Base-by-base conservation (phyloP, 176 grass and related monocot species). In the Chloris gayana region DNA sequence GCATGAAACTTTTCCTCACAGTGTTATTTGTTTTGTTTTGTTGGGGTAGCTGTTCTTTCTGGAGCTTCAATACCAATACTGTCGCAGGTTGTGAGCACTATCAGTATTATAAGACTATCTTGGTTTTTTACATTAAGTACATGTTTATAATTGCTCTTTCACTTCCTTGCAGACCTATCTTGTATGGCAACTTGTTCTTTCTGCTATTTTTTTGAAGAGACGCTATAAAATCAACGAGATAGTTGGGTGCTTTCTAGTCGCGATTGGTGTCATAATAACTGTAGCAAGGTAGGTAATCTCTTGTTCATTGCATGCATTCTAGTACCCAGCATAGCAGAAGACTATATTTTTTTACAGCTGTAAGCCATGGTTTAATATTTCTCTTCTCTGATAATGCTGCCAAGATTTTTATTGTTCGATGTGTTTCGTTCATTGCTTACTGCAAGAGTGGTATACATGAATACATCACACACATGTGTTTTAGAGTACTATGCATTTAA, bases 1-100 rank as follows among this genome's bases (percentile, higher is more conserved):
- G n/a, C 3, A 38, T 69, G 56, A 80, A 75, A 12, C 60, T 85
- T 81, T 21, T 56, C 67, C 81, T 68, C 65, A 79, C 67, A 27
- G 4, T 75, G 64, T 72, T 67, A 51, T 89, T 72, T 74, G 35
- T 86, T 91, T 90, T 29, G 33, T 75, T 94, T 90, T 91, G 66
- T 80, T 85, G 82, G 89, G 81, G 65, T 79, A 99, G 96, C 90
- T 86, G 82, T 99, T 89, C 96, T 99, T 54, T 95, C 96, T 82
- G 96, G 96, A 30, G 90, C 92, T 75, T 99, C 92, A 60, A 99
- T 99, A 89, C 92, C 96, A 76, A 93, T 99, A 88, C 64, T 99
- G 45, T 99, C 96, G 74, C 96, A 99, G 92, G 92, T 99, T 85
- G 72, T 39, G 70, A 87, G 51, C 74, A 69, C 62, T 47, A 64